phyloP scores from a whole-genome alignment of 2,329 filamentous ascomycete genomes.

The Alternaria tenuissima region DNA sequence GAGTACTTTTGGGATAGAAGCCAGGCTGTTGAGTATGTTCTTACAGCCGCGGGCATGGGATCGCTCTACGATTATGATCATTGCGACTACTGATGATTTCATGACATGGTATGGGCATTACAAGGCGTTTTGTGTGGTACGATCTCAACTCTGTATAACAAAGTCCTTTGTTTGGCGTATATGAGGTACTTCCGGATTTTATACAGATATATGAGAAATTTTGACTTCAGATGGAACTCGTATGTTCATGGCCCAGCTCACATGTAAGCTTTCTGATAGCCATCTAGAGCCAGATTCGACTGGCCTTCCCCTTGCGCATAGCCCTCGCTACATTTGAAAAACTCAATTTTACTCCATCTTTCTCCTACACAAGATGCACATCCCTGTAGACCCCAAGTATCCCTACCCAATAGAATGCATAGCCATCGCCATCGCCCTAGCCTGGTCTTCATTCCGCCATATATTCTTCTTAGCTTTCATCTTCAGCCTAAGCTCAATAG shows the following conservation, averaged over 20 bases:
- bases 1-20: conserved; percentile 50
- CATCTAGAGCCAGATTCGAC: neutral
- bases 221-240: neutral
- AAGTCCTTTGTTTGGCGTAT: neutral
- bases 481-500: neutral
- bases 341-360: neutral
- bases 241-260: neutral
- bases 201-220: neutral
- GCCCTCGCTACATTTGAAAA: neutral
- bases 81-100: conserved; percentile 24
- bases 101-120: neutral
- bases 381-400: neutral
- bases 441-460: conserved; percentile 4
- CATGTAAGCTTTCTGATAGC: neutral
- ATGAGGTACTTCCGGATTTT: neutral
- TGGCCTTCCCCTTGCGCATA: neutral
- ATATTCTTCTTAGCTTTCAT: neutral
- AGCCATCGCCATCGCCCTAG: conserved; percentile 7
- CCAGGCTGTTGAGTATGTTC: conserved; percentile 40
- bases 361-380: neutral
- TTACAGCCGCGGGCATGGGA: conserved; percentile 40
- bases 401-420: conserved; percentile 1
- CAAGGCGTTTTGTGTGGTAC: conserved; percentile 6
- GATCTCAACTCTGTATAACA: conserved; percentile 2
- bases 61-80: conserved; percentile 36